Evolutionary conservation across 2,329 filamentous ascomycete species (phyloP).

Genomic region (Pezicula radicicola): DNA sequence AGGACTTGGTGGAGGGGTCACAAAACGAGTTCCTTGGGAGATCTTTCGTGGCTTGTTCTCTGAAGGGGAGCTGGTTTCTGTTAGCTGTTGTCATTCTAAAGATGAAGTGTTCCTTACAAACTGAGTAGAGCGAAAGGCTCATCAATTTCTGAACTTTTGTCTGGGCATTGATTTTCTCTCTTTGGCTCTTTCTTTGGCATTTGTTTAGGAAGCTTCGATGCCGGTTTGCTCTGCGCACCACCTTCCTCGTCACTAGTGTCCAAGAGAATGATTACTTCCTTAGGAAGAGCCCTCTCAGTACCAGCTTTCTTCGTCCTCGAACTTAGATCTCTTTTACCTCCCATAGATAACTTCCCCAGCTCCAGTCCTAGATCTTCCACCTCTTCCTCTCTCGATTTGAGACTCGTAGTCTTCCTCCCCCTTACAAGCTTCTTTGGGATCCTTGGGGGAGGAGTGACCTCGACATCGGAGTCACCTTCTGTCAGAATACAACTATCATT

Average conservation of each 20-base stretch:
- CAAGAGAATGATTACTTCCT: background rate
- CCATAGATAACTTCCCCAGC: background rate
- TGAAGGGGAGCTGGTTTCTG: slow-evolving; percentile 17
- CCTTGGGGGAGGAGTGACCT: slow-evolving; percentile 16
- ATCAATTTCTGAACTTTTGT: slow-evolving; percentile 15
- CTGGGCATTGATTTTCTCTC: background rate
- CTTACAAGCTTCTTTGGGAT: slow-evolving; percentile 21
- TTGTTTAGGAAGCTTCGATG: background rate
- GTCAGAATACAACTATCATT: slow-evolving; percentile 14
- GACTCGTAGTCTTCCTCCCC: slow-evolving; percentile 14
- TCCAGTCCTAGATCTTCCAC: slow-evolving; percentile 11
- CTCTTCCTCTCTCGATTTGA: slow-evolving; percentile 3
- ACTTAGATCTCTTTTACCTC: background rate
- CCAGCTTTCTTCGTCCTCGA: slow-evolving; percentile 9
- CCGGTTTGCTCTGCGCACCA: background rate
- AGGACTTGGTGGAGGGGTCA: slow-evolving; percentile 26
- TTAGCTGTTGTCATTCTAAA: slow-evolving; percentile 4
- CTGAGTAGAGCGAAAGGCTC: slow-evolving; percentile 16
- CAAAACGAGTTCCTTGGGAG: slow-evolving; percentile 15
- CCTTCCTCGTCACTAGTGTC: background rate
- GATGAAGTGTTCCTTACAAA: slow-evolving; percentile 12
- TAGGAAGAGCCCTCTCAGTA: slow-evolving; percentile 3
- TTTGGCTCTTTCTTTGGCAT: background rate
- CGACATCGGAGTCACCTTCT: slow-evolving; percentile 5
- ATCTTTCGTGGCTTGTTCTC: slow-evolving; percentile 14